phyloP scores from a whole-genome alignment of 1,139 yeast genomes.

The Torulaspora pretoriensis region DNA sequence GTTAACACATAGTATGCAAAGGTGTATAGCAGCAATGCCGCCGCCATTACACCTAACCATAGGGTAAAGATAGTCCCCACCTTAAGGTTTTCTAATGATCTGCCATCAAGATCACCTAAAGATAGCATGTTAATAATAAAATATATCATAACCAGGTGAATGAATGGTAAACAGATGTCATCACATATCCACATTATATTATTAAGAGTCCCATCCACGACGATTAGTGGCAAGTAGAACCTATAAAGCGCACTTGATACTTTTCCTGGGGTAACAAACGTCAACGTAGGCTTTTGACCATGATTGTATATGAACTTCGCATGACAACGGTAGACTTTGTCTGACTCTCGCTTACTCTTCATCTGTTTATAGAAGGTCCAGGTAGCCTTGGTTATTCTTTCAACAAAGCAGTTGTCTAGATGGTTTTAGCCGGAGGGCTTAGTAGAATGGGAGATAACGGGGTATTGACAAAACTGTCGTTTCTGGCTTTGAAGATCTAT shows the following conservation, averaged over 20 bases:
- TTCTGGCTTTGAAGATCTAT: not conserved
- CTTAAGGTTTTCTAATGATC: not conserved
- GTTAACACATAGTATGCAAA: constrained; percentile 24
- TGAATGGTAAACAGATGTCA: constrained; percentile 24
- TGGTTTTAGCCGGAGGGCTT: not conserved
- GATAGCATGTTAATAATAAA: constrained; percentile 10
- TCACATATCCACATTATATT: constrained; percentile 28
- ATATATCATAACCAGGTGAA: constrained; percentile 19
- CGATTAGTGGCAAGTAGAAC: constrained; percentile 25
- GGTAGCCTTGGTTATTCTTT: not conserved
- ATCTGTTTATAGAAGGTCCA: not conserved
- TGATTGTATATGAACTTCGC: constrained; percentile 27
- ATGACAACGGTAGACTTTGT: constrained; percentile 13
- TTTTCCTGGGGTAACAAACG: constrained; percentile 18
- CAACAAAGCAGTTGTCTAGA: not conserved
- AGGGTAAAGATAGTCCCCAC: constrained; percentile 8
- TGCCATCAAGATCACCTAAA: constrained; percentile 4
- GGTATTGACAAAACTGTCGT: not conserved
- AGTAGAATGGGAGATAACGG: not conserved
- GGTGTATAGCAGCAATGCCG: constrained; percentile 17
- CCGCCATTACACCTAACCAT: constrained; percentile 27
- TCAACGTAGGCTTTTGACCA: constrained; percentile 27
- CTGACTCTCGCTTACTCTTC: constrained; percentile 5
- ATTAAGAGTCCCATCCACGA: constrained; percentile 25
- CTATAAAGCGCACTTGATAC: constrained; percentile 20